phyloP scores from a whole-genome alignment of 176 grass and related monocot genomes.

The Tuctoria greenei region DNA sequence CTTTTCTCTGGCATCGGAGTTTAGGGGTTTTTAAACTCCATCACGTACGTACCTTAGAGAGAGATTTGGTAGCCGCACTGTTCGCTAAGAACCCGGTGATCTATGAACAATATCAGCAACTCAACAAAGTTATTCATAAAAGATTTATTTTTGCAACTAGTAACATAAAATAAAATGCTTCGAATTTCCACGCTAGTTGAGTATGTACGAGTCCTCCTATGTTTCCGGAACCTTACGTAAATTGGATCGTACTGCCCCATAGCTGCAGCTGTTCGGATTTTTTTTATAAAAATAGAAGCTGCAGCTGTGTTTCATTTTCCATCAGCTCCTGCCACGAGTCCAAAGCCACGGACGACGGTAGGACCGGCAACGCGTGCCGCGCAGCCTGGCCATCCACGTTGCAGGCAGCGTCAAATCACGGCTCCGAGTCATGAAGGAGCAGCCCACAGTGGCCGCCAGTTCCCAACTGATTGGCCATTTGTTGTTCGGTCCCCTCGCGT shows the following conservation, averaged over 20 bases:
- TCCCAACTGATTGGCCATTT: not conserved
- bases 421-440: not conserved
- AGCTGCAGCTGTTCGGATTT: not conserved
- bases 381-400: slow-evolving; percentile 25
- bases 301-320: no score
- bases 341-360: not conserved
- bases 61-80: no score
- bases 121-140: no score
- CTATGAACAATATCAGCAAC: no score
- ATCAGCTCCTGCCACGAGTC: not conserved
- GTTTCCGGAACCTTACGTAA: no score
- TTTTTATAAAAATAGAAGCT: no score
- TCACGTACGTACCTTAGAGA: no score
- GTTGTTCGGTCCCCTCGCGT: not conserved
- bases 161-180: not conserved
- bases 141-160: not conserved
- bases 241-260: no score
- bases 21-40: not conserved
- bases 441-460: not conserved
- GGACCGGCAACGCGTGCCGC: not conserved
- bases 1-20: not conserved
- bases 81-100: no score
- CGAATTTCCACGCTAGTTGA: no score
- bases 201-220: no score
- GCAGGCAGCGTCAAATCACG: slow-evolving; percentile 25